Conservation (phyloP, 1,284 basidiomycete species). For the Coniferiporia sulphurascens region DNA sequence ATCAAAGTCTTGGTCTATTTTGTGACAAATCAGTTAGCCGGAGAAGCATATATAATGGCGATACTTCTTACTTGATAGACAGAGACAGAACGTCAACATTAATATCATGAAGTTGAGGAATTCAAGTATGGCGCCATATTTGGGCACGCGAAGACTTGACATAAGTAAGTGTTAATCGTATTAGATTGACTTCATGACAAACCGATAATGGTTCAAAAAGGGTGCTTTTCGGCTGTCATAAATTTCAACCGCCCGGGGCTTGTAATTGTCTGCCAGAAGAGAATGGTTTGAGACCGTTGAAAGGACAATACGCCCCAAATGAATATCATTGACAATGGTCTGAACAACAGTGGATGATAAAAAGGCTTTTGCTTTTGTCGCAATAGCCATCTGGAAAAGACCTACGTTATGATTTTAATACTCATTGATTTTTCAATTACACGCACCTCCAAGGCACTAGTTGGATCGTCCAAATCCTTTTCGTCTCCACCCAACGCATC, state of each 20-base stretch:
- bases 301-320: constrained; percentile 68
- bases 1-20: constrained; percentile 50
- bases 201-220: constrained; percentile 81
- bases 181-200: constrained; percentile 8
- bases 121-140: constrained; percentile 75
- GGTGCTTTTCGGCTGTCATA: constrained; percentile 72
- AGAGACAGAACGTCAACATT: constrained; percentile 68
- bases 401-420: not conserved
- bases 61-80: constrained; percentile 53
- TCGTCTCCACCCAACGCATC: constrained; percentile 50
- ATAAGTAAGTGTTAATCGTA: not conserved
- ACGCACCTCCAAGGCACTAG: constrained; percentile 77
- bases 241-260: constrained; percentile 66
- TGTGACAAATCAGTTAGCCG: constrained; percentile 2
- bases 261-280: constrained; percentile 83
- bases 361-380: constrained; percentile 75
- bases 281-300: constrained; percentile 62
- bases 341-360: constrained; percentile 77
- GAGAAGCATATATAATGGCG: not conserved
- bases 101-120: constrained; percentile 71
- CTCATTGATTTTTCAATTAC: not conserved
- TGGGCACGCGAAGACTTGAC: constrained; percentile 70
- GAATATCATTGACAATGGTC: constrained; percentile 78
- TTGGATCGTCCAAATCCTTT: constrained; percentile 51
- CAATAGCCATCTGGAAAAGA: constrained; percentile 75